Evolutionary conservation across 2,329 filamentous ascomycete species (phyloP), one percentile per base, ranked within the genome.

Genomic region (Didymellaceae sp.): DNA sequence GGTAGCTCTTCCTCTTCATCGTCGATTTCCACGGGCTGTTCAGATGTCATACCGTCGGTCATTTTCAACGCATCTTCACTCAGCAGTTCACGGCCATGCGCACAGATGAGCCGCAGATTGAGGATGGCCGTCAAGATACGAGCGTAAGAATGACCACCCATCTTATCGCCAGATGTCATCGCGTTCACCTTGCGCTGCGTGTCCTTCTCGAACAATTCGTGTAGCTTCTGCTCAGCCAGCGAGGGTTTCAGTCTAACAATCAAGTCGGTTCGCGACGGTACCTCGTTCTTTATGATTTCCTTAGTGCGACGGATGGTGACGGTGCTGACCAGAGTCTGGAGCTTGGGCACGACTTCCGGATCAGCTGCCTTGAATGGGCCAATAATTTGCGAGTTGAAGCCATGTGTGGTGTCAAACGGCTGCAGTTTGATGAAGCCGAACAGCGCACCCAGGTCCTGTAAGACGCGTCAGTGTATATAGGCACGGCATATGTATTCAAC

Each of bases 111-210:
- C 8, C 94, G 89, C 14, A 99, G 83, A 22, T 93, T 88, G 59
- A 95, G 82, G 66, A 99, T 96, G 4, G 91, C 90, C 58, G 94
- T 92, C 54, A 99, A 76, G 37, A 99, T 94, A 62, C 96, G 90
- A 37, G 94, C 92, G 67, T 96, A 97, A n/a, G 89, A 88, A 60
- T 88, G 90, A 32, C 92, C 93, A 31, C 88, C 89, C 41, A 94
- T 80, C 56, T 85, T 87, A 59, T 82, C 80, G 62, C 76, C 67
- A 68, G 85, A 75, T 7, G 85, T 84, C 58, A 97, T 85, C 2
- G 91, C 86, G 54, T 86, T 84, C 61, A 97, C 86, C 64, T 92
- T 87, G 48, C 89, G 87, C 55, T 87, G 83, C 0, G 92, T 91
- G 61, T 94, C 89, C 58, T 84, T 85, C 16, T 89, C 86, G 73